Conservation (phyloP, 305 asterid genomes). For the Fraxinus floribunda region DNA sequence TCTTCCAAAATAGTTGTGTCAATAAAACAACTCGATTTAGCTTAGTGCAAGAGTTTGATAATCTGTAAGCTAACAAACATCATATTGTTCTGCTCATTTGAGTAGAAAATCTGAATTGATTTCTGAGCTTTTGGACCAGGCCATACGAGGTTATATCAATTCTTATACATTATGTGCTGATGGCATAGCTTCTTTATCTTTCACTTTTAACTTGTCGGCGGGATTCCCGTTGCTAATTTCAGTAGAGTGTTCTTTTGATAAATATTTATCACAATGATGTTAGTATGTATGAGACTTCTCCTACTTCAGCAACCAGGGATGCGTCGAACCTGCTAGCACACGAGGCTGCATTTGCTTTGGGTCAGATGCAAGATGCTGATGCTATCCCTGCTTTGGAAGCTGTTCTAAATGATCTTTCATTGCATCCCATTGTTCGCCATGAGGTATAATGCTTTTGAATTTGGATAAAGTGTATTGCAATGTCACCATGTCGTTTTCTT, state of each 20-base stretch:
- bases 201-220: neutral
- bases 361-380: conserved; percentile 91
- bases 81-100: neutral
- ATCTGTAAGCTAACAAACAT: neutral
- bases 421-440: conserved; percentile 94
- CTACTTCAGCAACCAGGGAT: conserved; percentile 67
- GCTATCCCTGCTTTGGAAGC: conserved; percentile 81
- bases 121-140: neutral
- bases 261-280: neutral
- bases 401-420: conserved; percentile 66
- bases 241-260: neutral
- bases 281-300: neutral
- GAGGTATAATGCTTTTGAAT: conserved; percentile 45
- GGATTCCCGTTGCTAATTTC: neutral
- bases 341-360: conserved; percentile 97
- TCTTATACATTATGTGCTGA: neutral
- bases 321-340: conserved; percentile 85
- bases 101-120: neutral
- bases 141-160: neutral
- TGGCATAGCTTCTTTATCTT: neutral
- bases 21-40: neutral
- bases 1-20: neutral
- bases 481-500: neutral
- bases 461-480: neutral
- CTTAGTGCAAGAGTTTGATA: neutral